Conservation (phyloP, 83 land plant species). For the Thuja plicata region DNA sequence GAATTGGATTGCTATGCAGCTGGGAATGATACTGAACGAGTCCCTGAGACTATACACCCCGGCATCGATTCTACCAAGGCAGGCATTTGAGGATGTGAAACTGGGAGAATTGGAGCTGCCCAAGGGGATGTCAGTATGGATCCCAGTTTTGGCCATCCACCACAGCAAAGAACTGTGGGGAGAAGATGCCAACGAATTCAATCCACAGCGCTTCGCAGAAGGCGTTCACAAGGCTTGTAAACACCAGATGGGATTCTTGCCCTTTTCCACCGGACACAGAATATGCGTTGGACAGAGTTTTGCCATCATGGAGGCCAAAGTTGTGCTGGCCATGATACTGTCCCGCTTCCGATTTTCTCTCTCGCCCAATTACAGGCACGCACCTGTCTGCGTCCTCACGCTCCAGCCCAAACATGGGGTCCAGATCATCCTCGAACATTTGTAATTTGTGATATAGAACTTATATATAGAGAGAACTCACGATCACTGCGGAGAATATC, state of each 20-base stretch:
- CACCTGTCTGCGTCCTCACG: constrained; percentile 67
- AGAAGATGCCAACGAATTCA: constrained; percentile 71
- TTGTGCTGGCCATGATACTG: constrained; percentile 67
- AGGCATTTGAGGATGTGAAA: constrained; percentile 71
- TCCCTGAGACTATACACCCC: constrained; percentile 84
- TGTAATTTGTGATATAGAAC: background rate
- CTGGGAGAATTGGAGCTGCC: constrained; percentile 71
- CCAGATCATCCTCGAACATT: constrained; percentile 45
- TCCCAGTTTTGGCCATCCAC: constrained; percentile 76
- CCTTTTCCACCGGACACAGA: constrained; percentile 76
- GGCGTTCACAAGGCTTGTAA: constrained; percentile 45
- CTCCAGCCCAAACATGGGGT: constrained; percentile 82
- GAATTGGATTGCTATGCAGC: constrained; percentile 34
- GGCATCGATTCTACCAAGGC: constrained; percentile 61
- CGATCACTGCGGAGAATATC: background rate
- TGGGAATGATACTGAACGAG: constrained; percentile 82
- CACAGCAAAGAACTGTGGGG: constrained; percentile 81
- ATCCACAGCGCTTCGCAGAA: constrained; percentile 67
- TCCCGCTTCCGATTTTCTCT: constrained; percentile 54
- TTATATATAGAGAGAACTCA: background rate
- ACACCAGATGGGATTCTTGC: constrained; percentile 52
- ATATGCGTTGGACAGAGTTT: constrained; percentile 81
- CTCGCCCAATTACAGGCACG: constrained; percentile 71
- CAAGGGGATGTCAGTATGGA: constrained; percentile 73
- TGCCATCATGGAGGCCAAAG: constrained; percentile 86